Percentiles rank a stretch among this genome's conserved stretches.
Conservation (phyloP, 208 protist species). For the Naegleria fowleri region DNA sequence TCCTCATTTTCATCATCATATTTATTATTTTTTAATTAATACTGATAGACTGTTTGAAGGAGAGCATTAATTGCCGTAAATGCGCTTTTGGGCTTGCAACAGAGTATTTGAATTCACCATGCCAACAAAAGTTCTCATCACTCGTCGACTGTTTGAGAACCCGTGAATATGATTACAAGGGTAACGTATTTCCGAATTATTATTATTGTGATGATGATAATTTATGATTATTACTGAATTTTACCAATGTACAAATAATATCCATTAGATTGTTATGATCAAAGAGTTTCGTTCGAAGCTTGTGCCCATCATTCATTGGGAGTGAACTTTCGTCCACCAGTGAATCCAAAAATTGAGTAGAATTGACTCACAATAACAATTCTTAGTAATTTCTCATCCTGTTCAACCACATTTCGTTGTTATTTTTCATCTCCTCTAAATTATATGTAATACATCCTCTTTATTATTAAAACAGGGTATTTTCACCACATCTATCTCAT, state of each 20-base stretch:
- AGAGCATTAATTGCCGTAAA: neutral
- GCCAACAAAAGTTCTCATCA: neutral
- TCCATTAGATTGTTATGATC: neutral
- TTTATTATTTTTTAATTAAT: neutral
- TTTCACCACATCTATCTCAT: neutral
- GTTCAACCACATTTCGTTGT: neutral
- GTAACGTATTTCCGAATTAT: neutral
- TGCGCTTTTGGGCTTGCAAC: neutral
- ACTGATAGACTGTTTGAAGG: neutral
- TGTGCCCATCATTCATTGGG: neutral
- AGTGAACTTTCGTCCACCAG: neutral
- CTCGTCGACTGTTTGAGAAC: neutral
- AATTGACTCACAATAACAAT: neutral
- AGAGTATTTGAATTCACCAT: neutral
- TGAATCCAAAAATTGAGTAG: neutral
- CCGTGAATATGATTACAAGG: slow-evolving; percentile 4
- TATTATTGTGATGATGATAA: too few species aligned
- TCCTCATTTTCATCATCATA: neutral
- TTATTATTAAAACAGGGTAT: neutral
- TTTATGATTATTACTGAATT: neutral
- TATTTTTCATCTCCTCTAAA: neutral
- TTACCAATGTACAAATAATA: neutral
- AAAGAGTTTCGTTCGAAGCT: neutral
- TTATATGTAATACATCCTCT: neutral
- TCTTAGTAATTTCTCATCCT: neutral